Evolutionary conservation across 1,284 basidiomycete genomes (phyloP).

Genomic region (Rhodotorula sp.): DNA sequence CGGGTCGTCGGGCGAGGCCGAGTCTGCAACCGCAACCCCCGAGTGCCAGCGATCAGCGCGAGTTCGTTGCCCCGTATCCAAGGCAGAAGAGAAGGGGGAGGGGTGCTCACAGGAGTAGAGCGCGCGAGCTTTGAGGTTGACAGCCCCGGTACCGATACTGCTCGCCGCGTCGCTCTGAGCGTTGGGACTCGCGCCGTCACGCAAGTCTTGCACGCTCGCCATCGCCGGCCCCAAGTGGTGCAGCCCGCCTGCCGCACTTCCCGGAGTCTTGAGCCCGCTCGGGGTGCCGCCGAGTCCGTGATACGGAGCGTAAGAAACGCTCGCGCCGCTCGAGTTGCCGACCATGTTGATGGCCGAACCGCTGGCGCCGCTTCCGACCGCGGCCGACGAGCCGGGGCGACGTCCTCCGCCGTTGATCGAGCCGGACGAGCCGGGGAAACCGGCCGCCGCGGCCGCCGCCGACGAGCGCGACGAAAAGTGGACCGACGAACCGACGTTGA

Average conservation of each 20-base stretch:
- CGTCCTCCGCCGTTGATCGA: neutral
- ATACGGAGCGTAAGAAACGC: conserved; percentile 28
- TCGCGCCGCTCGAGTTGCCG: conserved; percentile 8
- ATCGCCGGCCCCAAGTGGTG: conserved; percentile 15
- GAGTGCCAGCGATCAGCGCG: too few relatives aligned
- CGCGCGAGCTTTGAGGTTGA: conserved; percentile 70
- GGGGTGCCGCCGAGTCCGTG: conserved; percentile 12
- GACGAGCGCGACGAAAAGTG: conserved; percentile 47
- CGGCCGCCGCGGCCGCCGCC: conserved; percentile 19
- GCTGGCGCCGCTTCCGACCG: neutral
- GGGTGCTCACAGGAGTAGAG: conserved; percentile 72
- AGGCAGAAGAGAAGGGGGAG: neutral
- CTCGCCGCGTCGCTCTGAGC: conserved; percentile 18
- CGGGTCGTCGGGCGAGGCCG: conserved; percentile 87
- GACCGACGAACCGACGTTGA: conserved; percentile 71
- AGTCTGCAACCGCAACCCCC: conserved; percentile 59
- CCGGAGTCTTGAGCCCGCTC: conserved; percentile 11
- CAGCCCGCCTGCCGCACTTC: neutral
- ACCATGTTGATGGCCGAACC: conserved; percentile 27
- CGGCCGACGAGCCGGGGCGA: neutral
- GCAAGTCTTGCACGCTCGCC: conserved; percentile 33
- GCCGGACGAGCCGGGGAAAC: conserved; percentile 7
- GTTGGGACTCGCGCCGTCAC: conserved; percentile 26
- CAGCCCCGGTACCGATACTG: conserved; percentile 45
- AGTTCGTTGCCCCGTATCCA: neutral